Percentiles rank a stretch among this genome's conserved stretches.
Evolutionary conservation across 78 protist genomes (phyloP).

Genomic region (Protostelium mycophagum): DNA sequence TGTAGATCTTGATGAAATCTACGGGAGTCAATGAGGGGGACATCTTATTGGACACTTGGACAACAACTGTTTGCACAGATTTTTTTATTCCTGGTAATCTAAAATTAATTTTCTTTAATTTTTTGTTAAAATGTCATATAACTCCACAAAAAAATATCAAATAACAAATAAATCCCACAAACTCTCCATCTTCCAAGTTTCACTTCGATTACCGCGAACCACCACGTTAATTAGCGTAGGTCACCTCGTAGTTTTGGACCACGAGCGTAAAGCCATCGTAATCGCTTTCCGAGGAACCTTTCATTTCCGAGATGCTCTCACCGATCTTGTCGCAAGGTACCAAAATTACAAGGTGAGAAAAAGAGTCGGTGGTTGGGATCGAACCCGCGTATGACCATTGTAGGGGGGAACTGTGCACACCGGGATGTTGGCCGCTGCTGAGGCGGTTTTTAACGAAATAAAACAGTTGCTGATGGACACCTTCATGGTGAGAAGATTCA

Average conservation of each 20-base stretch:
- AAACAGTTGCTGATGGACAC: background rate
- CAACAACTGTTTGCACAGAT: background rate
- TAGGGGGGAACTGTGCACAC: slow-evolving; percentile 39
- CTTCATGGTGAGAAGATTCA: background rate
- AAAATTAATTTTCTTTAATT: background rate
- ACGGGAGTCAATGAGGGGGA: slow-evolving; percentile 37
- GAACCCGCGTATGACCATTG: too few species aligned
- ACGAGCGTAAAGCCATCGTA: slow-evolving; percentile 13
- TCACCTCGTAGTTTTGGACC: slow-evolving; percentile 33
- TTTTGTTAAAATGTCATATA: background rate
- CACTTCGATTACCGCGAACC: slow-evolving; percentile 13
- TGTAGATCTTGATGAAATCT: slow-evolving; percentile 13
- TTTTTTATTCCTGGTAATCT: background rate
- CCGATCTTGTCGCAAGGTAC: slow-evolving; percentile 49
- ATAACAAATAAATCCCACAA: too few species aligned
- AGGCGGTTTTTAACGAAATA: background rate
- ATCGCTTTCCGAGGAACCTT: slow-evolving; percentile 56
- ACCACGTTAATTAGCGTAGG: slow-evolving; percentile 43
- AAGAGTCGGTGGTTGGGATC: too few species aligned
- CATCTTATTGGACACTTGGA: slow-evolving; percentile 32
- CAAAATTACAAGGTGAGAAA: background rate
- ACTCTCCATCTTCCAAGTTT: too few species aligned
- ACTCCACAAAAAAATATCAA: too few species aligned
- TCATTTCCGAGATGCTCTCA: slow-evolving; percentile 37
- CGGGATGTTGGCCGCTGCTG: slow-evolving; percentile 44